phyloP scores from a whole-genome alignment of 768 basidiomycete species.

The Lepiota brunneoincarnata region DNA sequence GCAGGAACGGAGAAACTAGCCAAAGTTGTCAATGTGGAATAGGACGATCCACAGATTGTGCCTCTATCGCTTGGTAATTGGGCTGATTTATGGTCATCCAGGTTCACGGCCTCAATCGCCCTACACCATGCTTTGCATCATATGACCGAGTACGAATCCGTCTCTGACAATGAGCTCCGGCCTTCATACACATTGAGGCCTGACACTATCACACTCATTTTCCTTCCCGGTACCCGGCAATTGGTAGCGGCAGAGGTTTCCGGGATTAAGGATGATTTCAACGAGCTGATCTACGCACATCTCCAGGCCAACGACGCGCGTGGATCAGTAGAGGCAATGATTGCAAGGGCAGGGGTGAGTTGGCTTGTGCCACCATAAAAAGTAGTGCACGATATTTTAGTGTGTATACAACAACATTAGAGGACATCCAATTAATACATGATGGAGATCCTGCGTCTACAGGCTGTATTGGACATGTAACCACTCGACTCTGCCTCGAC shows the following conservation, averaged over 20 bases:
- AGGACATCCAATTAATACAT: too few species aligned
- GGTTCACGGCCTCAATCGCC: constrained; percentile 69
- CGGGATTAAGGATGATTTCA: constrained; percentile 52
- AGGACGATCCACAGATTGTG: constrained; percentile 62
- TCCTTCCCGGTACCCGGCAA: constrained; percentile 65
- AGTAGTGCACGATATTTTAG: too few species aligned
- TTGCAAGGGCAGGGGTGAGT: constrained; percentile 52
- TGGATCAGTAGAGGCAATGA: constrained; percentile 59
- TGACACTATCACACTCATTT: constrained; percentile 55
- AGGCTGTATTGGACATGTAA: too few species aligned
- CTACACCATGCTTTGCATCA: constrained; percentile 63
- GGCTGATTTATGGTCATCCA: constrained; percentile 22
- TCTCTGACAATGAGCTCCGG: constrained; percentile 75
- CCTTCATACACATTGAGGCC: constrained; percentile 56
- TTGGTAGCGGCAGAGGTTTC: constrained; percentile 58
- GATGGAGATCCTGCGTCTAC: too few species aligned
- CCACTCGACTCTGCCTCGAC: too few species aligned
- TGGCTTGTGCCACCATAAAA: too few species aligned
- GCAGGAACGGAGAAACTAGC: constrained; percentile 72
- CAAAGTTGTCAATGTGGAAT: constrained; percentile 50
- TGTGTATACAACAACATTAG: too few species aligned
- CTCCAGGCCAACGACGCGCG: constrained; percentile 64
- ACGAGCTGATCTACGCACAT: constrained; percentile 59
- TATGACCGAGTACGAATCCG: constrained; percentile 54
- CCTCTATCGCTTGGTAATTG: constrained; percentile 37